Conservation (phyloP, 1,139 yeast species). For the Yamadazyma blattariae region DNA sequence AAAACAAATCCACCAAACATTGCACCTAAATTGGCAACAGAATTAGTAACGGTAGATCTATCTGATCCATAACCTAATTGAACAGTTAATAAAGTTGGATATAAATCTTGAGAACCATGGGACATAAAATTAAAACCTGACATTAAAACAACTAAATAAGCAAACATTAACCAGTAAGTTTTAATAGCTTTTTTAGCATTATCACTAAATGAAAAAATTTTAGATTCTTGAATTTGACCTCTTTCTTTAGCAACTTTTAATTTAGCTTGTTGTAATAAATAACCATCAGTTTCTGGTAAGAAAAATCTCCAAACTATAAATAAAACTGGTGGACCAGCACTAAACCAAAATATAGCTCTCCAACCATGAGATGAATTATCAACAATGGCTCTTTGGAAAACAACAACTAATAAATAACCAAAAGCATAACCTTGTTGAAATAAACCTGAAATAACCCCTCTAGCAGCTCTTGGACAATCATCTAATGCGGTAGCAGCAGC, state of each 20-base stretch:
- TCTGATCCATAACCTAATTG: slow-evolving; percentile 27
- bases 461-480: slow-evolving; percentile 34
- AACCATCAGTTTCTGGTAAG: slow-evolving; percentile 39
- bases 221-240: slow-evolving; percentile 1
- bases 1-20: slow-evolving; percentile 33
- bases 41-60: slow-evolving; percentile 34
- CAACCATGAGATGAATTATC: slow-evolving; percentile 33
- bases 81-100: slow-evolving; percentile 32
- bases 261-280: slow-evolving; percentile 23
- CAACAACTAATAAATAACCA: slow-evolving; percentile 41
- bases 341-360: slow-evolving; percentile 43
- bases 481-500: slow-evolving; percentile 36
- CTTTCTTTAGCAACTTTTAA: slow-evolving; percentile 11
- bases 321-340: slow-evolving; percentile 41
- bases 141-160: slow-evolving; percentile 38
- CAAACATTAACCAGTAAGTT: slow-evolving; percentile 37
- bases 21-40: slow-evolving; percentile 40
- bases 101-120: slow-evolving; percentile 41
- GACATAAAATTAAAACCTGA: slow-evolving; percentile 42
- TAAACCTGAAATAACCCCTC: slow-evolving; percentile 41
- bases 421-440: slow-evolving; percentile 45
- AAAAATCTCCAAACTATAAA: slow-evolving; percentile 35
- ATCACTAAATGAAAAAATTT: slow-evolving; percentile 13
- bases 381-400: slow-evolving; percentile 40
- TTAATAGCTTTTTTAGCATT: slow-evolving; percentile 27